These are phyloP conservation scores for Ampelocalamus luodianensis DNA, from an alignment of 176 grass and related monocot genomes.

Conservation along the genomic window DNA sequence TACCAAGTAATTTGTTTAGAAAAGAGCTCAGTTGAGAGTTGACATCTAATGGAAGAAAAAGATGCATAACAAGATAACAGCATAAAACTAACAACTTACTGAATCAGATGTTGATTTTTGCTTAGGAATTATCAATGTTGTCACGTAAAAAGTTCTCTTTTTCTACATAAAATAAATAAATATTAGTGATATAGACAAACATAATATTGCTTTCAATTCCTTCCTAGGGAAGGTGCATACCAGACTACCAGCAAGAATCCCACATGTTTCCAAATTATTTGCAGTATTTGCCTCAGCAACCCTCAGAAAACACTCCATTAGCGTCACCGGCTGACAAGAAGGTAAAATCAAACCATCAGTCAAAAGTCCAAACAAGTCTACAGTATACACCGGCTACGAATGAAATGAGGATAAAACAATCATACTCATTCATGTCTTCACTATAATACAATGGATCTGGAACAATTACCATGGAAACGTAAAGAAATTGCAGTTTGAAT, in stretches of 20 bases:
- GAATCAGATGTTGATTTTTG: conserved; percentile 95
- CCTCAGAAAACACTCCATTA: conserved; percentile 96
- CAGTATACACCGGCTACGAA: not conserved
- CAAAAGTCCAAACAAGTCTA: conserved; percentile 26
- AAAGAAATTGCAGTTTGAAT: conserved; percentile 36
- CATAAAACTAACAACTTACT: conserved; percentile 66
- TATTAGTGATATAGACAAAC: conserved; percentile 46
- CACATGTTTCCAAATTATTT: conserved; percentile 98
- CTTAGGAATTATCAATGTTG: conserved; percentile 90
- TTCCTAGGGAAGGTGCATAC: conserved; percentile 49
- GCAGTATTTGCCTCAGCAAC: conserved; percentile 84
- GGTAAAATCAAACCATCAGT: conserved; percentile 20
- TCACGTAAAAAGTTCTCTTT: conserved; percentile 94
- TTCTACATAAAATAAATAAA: conserved; percentile 60
- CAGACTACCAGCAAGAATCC: conserved; percentile 91
- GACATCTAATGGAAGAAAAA: conserved; percentile 6
- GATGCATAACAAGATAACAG: conserved; percentile 31
- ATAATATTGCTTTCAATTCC: conserved; percentile 24
- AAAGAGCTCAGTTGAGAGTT: not conserved
- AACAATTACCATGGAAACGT: conserved; percentile 7
- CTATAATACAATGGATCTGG: conserved; percentile 1
- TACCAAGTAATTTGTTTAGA: conserved; percentile 35
- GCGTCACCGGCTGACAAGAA: conserved; percentile 70
- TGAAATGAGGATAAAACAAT: conserved; percentile 25
- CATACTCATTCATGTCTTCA: conserved; percentile 17